phyloP scores from a whole-genome alignment of 345 rosid genomes.

The Eutrema japonicum region DNA sequence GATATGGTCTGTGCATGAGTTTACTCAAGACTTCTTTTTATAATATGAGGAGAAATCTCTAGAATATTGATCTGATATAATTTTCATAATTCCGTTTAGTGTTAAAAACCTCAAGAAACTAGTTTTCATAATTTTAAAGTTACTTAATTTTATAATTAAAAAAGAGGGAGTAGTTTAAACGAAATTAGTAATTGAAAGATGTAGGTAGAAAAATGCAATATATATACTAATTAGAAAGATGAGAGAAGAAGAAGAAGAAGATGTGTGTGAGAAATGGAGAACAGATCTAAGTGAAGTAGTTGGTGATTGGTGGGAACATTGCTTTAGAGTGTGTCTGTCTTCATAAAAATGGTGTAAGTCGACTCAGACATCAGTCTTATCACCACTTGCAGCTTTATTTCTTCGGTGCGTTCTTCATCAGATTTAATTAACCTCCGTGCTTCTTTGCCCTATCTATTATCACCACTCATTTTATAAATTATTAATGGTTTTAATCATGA shows the following conservation, averaged over 20 bases:
- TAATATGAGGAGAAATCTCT: not conserved
- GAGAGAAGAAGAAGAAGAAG: conserved; percentile 14
- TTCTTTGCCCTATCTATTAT: conserved; percentile 26
- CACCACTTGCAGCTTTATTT: conserved; percentile 42
- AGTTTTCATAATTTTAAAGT: not conserved
- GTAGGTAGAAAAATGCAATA: not conserved
- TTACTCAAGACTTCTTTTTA: not conserved
- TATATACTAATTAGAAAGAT: conserved; percentile 17
- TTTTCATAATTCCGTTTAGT: not conserved
- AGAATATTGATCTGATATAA: not conserved
- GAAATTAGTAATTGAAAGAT: conserved; percentile 4
- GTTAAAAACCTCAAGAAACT: not conserved
- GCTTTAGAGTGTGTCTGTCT: conserved; percentile 30
- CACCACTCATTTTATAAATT: conserved; percentile 10
- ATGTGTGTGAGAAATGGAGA: conserved; percentile 30
- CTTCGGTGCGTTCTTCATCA: conserved; percentile 45
- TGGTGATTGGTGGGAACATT: conserved; percentile 34
- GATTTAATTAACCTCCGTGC: conserved; percentile 31
- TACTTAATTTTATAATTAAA: not conserved
- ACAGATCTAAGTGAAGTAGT: conserved; percentile 36
- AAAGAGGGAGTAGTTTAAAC: conserved; percentile 6
- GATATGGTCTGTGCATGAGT: not conserved
- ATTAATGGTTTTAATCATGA: conserved; percentile 19
- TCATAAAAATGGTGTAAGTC: conserved; percentile 40
- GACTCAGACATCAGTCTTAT: conserved; percentile 43